Evolutionary conservation across 768 basidiomycete genomes (phyloP).

Genomic region (Scleroderma bovista): DNA sequence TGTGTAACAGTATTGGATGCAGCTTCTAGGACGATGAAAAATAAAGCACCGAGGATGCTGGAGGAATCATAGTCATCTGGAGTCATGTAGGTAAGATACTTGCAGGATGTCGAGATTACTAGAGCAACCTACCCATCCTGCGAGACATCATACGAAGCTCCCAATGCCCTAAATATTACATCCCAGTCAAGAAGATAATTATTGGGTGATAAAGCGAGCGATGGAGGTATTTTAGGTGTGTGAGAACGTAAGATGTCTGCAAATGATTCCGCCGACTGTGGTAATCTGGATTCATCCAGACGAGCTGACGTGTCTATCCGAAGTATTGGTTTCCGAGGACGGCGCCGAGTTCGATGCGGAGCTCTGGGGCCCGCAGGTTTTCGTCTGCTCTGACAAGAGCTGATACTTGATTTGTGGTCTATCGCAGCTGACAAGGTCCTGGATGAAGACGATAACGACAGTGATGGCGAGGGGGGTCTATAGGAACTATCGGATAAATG

Average conservation of each 20-base stretch:
- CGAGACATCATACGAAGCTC: constrained; percentile 3
- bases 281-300: background rate
- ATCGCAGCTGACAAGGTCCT: constrained; percentile 6
- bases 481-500: constrained; percentile 9
- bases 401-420: background rate
- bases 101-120: too few species aligned
- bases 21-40: background rate
- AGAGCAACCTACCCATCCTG: background rate
- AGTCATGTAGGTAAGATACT: background rate
- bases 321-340: constrained; percentile 10
- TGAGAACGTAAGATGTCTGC: constrained; percentile 1
- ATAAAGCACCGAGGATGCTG: background rate
- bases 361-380: constrained; percentile 25
- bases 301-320: constrained; percentile 12
- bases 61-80: background rate
- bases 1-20: too few species aligned
- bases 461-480: constrained; percentile 8
- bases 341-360: constrained; percentile 8
- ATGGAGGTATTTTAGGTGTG: constrained; percentile 4
- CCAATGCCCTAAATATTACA: constrained; percentile 25
- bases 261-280: constrained; percentile 6
- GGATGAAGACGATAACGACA: constrained; percentile 10
- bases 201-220: constrained; percentile 6
- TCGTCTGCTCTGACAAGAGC: constrained; percentile 5
- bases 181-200: constrained; percentile 27